These are phyloP conservation scores for Candida hungchunana DNA, from an alignment of 805 yeast species.

Conservation along the genomic window DNA sequence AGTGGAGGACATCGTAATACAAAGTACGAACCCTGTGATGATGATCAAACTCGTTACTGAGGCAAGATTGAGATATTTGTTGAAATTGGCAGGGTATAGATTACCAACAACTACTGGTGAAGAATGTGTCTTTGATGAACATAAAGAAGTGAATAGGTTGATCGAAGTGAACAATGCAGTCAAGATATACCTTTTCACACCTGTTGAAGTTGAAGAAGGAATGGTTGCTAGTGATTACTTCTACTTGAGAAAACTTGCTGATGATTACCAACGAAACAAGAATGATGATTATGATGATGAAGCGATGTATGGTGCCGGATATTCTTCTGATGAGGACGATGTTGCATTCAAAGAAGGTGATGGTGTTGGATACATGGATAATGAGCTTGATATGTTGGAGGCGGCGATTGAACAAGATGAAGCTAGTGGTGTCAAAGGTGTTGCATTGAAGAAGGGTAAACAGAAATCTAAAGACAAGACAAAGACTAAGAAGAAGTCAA, in stretches of 20 bases:
- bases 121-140: constrained; percentile 35
- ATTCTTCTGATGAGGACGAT: constrained; percentile 34
- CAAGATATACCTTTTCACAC: constrained; percentile 36
- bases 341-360: constrained; percentile 28
- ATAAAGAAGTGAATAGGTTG: constrained; percentile 31
- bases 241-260: constrained; percentile 28
- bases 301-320: constrained; percentile 23
- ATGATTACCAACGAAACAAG: constrained; percentile 30
- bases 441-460: constrained; percentile 21
- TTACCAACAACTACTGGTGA: constrained; percentile 38
- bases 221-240: constrained; percentile 33
- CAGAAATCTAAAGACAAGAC: constrained; percentile 2
- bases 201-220: constrained; percentile 34
- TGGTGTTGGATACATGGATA: constrained; percentile 17
- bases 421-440: constrained; percentile 14
- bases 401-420: constrained; percentile 13
- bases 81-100: constrained; percentile 42
- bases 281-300: constrained; percentile 35
- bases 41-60: constrained; percentile 38
- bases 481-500: constrained; percentile 11
- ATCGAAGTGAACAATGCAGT: constrained; percentile 34
- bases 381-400: constrained; percentile 18
- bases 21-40: constrained; percentile 19
- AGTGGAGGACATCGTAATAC: constrained; percentile 12
- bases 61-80: constrained; percentile 44